Percentiles rank a stretch among this genome's conserved stretches.
These are phyloP conservation scores for Corynespora cassiicola DNA, from an alignment of 2,329 filamentous ascomycete genomes.

Conservation along the genomic window DNA sequence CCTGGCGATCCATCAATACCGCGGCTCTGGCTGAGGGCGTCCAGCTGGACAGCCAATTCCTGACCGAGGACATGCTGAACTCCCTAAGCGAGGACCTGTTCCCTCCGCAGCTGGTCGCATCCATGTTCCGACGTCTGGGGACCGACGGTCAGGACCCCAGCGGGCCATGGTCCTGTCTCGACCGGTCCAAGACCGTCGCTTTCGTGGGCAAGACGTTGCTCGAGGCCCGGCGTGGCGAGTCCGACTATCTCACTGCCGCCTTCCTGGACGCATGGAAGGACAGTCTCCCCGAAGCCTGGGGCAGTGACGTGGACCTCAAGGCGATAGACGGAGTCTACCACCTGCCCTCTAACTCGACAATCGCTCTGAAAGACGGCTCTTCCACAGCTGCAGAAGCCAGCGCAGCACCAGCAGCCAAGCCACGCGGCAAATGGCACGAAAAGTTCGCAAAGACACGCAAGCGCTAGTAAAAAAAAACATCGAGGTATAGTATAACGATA, in stretches of 20 bases:
- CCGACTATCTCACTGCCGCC: slow-evolving; percentile 36
- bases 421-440: slow-evolving; percentile 47
- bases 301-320: slow-evolving; percentile 37
- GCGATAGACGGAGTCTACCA: slow-evolving; percentile 40
- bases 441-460: slow-evolving; percentile 44
- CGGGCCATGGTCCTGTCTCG: slow-evolving; percentile 43
- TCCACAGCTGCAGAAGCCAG: slow-evolving; percentile 9
- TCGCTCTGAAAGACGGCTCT: slow-evolving; percentile 26
- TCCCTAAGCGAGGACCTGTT: slow-evolving; percentile 46
- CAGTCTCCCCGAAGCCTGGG: slow-evolving; percentile 45
- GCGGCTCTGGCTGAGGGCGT: slow-evolving; percentile 50
- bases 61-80: slow-evolving; percentile 38
- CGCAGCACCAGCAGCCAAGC: slow-evolving; percentile 22
- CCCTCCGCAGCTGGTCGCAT: slow-evolving; percentile 42
- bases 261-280: slow-evolving; percentile 48
- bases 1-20: slow-evolving; percentile 56
- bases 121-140: slow-evolving; percentile 45
- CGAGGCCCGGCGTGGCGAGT: slow-evolving; percentile 27
- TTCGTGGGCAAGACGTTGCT: slow-evolving; percentile 41
- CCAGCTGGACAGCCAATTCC: slow-evolving; percentile 47
- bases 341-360: slow-evolving; percentile 40
- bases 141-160: slow-evolving; percentile 29
- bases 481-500: not conserved
- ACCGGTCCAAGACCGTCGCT: slow-evolving; percentile 36
- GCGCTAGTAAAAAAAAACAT: too few species aligned